phyloP scores from a whole-genome alignment of 192 early-diverging fungal species.

The Phycomyces blakesleeanus region DNA sequence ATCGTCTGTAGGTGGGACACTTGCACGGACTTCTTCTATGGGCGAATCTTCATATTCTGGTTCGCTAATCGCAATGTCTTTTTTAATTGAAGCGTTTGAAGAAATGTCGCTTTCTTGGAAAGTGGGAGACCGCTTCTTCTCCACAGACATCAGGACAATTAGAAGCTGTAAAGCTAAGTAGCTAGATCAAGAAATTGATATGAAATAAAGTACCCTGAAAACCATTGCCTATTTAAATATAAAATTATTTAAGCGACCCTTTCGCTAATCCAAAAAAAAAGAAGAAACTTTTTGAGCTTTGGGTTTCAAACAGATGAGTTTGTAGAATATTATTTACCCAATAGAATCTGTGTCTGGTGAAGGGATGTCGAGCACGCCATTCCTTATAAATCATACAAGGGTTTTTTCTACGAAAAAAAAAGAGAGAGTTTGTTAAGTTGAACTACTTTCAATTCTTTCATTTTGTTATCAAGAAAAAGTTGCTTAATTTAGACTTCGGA shows the following conservation, averaged over 20 bases:
- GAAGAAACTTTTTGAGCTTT: neutral
- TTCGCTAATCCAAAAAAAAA: no score
- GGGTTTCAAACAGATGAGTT: neutral
- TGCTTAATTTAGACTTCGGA: no score
- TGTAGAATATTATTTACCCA: neutral
- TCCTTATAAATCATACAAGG: neutral
- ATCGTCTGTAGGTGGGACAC: constrained; percentile 70
- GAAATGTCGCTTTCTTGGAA: neutral
- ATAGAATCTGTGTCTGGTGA: neutral
- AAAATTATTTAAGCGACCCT: no score
- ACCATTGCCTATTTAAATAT: no score
- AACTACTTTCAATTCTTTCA: no score
- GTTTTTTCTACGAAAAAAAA: no score
- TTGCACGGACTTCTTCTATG: constrained; percentile 67
- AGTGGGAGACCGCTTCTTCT: neutral
- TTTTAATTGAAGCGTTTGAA: neutral
- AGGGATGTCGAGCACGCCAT: neutral
- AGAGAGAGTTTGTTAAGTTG: no score
- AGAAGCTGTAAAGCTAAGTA: no score
- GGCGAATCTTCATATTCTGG: constrained; percentile 46
- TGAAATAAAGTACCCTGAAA: no score
- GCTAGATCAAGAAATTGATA: no score
- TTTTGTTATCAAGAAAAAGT: no score
- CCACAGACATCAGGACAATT: neutral
- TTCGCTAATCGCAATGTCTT: neutral